A percentile compares a stretch with the other conserved stretches of the same genome.
Evolutionary conservation across 2,329 filamentous ascomycete species (phyloP).

Genomic region (Fusarium proliferatum): DNA sequence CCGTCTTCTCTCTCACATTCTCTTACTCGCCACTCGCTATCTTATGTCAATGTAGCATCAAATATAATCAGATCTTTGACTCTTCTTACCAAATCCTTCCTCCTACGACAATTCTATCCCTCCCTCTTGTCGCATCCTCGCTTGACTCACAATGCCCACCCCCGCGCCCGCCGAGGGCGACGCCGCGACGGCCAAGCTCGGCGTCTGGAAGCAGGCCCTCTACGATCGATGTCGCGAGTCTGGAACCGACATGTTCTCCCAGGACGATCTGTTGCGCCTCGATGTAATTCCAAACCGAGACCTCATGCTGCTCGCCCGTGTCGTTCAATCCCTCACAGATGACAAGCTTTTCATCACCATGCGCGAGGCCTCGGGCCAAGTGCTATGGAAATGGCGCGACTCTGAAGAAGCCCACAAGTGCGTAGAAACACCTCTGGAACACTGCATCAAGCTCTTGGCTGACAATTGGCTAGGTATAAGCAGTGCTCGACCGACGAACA

Average conservation of each 20-base stretch:
- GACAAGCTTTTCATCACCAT: slow-evolving; percentile 68
- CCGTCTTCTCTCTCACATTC: neutral
- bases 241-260: slow-evolving; percentile 64
- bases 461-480: slow-evolving; percentile 61
- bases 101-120: neutral
- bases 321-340: slow-evolving; percentile 68
- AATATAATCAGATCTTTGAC: slow-evolving; percentile 6
- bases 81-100: neutral
- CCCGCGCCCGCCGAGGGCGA: slow-evolving; percentile 46
- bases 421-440: slow-evolving; percentile 24
- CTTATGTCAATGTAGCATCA: slow-evolving; percentile 45
- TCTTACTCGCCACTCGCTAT: slow-evolving; percentile 13
- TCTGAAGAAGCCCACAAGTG: slow-evolving; percentile 72
- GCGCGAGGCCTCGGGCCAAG: slow-evolving; percentile 54
- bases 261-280: slow-evolving; percentile 67
- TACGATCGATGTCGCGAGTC: slow-evolving; percentile 66
- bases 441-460: slow-evolving; percentile 5
- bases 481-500: slow-evolving; percentile 76
- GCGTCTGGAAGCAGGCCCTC: slow-evolving; percentile 65
- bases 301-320: slow-evolving; percentile 63
- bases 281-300: slow-evolving; percentile 68
- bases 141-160: slow-evolving; percentile 47
- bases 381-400: slow-evolving; percentile 67
- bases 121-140: neutral
- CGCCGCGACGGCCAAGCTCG: slow-evolving; percentile 56